Percentiles rank a stretch among this genome's conserved stretches.
Evolutionary conservation across 768 basidiomycete species (phyloP).

Genomic region (Trametes meyenii): DNA sequence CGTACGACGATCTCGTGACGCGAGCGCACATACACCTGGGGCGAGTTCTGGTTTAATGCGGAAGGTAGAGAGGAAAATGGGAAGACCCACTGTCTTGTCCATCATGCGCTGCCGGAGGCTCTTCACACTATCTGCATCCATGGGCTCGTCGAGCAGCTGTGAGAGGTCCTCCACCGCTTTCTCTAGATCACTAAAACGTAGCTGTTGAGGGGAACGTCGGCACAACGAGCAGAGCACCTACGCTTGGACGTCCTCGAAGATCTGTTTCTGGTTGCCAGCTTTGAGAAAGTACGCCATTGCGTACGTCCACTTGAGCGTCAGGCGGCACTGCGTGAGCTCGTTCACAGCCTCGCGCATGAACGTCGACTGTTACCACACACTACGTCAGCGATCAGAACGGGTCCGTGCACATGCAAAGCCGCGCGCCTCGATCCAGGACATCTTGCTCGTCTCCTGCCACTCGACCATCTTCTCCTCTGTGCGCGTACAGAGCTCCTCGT

Average conservation of each 20-base stretch:
- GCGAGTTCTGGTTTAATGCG: not conserved
- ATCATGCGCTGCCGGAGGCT: constrained; percentile 87
- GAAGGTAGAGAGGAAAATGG: not conserved
- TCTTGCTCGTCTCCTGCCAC: constrained; percentile 87
- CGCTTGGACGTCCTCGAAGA: constrained; percentile 98
- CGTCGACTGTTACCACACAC: constrained; percentile 38
- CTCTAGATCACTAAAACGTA: constrained; percentile 74
- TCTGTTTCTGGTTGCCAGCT: constrained; percentile 87
- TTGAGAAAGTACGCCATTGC: constrained; percentile 99
- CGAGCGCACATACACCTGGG: constrained; percentile 80
- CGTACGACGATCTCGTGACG: constrained; percentile 92
- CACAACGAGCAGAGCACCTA: constrained; percentile 34
- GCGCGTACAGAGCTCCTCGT: constrained; percentile 85
- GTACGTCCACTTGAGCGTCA: constrained; percentile 98
- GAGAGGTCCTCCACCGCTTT: constrained; percentile 94
- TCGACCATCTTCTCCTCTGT: constrained; percentile 99
- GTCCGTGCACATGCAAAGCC: not conserved
- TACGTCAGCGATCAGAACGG: too few species aligned
- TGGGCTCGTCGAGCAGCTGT: constrained; percentile 85
- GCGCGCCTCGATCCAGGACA: constrained; percentile 96
- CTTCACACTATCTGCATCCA: constrained; percentile 82
- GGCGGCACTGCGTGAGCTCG: constrained; percentile 83
- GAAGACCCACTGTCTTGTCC: constrained; percentile 72
- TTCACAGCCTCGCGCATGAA: constrained; percentile 99
- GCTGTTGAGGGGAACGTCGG: not conserved